A percentile compares a stretch with the other conserved stretches of the same genome.
These are phyloP conservation scores for Ganoderma leucocontextum DNA, from an alignment of 1,284 basidiomycete species.

Conservation along the genomic window DNA sequence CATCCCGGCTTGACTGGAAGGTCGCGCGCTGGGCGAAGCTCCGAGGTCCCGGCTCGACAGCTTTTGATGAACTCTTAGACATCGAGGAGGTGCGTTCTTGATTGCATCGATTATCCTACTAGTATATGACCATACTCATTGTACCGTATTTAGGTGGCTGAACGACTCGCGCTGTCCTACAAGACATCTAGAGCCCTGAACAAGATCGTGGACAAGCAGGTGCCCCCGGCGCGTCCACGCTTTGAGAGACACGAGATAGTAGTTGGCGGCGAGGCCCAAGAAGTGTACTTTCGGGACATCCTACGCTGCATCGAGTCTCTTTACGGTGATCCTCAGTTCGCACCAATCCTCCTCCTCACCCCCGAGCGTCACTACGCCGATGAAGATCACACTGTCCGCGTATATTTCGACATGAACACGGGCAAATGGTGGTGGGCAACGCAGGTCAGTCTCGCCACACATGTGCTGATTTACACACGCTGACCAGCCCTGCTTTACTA, in stretches of 20 bases:
- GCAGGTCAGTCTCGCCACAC: conserved; percentile 36
- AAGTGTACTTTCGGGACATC: conserved; percentile 41
- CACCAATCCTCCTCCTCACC: conserved; percentile 32
- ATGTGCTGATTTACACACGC: conserved; percentile 49
- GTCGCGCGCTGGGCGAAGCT: conserved; percentile 15
- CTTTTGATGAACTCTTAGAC: conserved; percentile 16
- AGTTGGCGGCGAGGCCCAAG: conserved; percentile 35
- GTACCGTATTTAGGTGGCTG: conserved; percentile 31
- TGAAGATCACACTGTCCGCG: no score
- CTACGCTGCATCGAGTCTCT: conserved; percentile 37
- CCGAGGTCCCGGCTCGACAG: conserved; percentile 20
- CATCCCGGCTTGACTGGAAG: conserved; percentile 5
- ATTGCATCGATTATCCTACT: no score
- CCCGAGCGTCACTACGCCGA: conserved; percentile 46
- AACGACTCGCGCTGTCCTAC: conserved; percentile 41
- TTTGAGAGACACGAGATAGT: conserved; percentile 35
- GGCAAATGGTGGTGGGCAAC: no score
- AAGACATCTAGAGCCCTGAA: conserved; percentile 42
- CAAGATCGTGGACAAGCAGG: conserved; percentile 40
- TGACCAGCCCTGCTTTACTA: no score
- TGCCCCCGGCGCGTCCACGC: conserved; percentile 36
- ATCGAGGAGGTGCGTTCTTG: conserved; percentile 32
- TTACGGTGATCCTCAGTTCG: conserved; percentile 27
- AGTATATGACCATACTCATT: no score
- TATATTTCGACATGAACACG: no score